Evolutionary conservation across 1,284 basidiomycete species (phyloP).

Genomic region (Mrakiaceae sp.): DNA sequence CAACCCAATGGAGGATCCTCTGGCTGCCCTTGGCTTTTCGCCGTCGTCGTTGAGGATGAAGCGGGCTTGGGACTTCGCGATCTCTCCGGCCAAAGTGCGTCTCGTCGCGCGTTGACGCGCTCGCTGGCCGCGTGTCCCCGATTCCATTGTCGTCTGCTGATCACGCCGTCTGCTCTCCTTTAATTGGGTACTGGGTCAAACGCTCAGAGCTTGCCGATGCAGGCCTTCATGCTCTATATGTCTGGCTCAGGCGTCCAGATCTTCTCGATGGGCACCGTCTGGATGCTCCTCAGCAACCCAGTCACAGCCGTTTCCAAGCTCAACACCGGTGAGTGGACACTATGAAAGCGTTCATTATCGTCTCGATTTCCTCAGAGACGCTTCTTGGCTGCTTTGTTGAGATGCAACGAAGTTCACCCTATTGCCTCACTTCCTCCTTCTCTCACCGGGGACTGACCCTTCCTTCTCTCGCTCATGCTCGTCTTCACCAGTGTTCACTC

Average conservation of each 20-base stretch:
- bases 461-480: not conserved
- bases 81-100: slow-evolving; percentile 6
- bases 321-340: slow-evolving; percentile 46
- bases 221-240: slow-evolving; percentile 93
- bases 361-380: not conserved
- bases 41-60: slow-evolving; percentile 48
- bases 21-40: slow-evolving; percentile 9
- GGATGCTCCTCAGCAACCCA: slow-evolving; percentile 72
- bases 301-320: slow-evolving; percentile 66
- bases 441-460: not conserved
- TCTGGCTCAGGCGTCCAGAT: slow-evolving; percentile 84
- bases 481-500: slow-evolving; percentile 30
- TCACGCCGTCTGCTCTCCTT: not conserved
- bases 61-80: slow-evolving; percentile 76
- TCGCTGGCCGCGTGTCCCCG: not conserved
- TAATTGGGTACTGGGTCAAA: not conserved
- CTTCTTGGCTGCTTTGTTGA: not conserved
- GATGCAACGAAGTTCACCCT: not conserved
- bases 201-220: slow-evolving; percentile 67
- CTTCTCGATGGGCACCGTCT: slow-evolving; percentile 85
- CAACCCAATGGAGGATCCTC: slow-evolving; percentile 16
- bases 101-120: not conserved
- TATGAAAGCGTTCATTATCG: not conserved
- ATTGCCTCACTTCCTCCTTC: no score
- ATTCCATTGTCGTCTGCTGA: not conserved